These are phyloP conservation scores for Yamadazyma buinensis DNA, from an alignment of 1,139 yeast genomes.

Conservation along the genomic window DNA sequence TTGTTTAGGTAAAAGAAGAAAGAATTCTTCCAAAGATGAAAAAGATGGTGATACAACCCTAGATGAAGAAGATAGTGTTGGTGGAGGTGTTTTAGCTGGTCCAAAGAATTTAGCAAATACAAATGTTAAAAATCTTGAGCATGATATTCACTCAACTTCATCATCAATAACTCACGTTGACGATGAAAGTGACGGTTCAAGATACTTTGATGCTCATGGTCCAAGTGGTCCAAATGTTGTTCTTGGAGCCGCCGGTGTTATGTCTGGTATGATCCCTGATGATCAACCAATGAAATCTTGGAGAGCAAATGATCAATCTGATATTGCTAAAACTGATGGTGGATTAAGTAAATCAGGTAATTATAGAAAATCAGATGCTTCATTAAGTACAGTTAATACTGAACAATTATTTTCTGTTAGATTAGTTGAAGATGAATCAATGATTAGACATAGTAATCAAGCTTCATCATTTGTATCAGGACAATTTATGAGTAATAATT, in stretches of 20 bases:
- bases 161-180: conserved; percentile 39
- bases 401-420: conserved; percentile 80
- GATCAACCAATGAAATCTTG: conserved; percentile 61
- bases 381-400: conserved; percentile 83
- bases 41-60: conserved; percentile 21
- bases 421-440: conserved; percentile 57
- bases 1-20: conserved; percentile 53
- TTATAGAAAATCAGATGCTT: conserved; percentile 52
- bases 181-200: conserved; percentile 18
- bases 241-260: conserved; percentile 13
- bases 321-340: conserved; percentile 15
- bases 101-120: conserved; percentile 47
- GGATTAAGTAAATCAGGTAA: conserved; percentile 17
- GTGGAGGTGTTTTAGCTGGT: conserved; percentile 29
- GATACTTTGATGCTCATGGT: conserved; percentile 27
- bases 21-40: conserved; percentile 12
- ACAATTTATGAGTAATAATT: conserved; percentile 27
- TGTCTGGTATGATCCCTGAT: background rate
- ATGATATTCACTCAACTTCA: conserved; percentile 24
- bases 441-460: conserved; percentile 34
- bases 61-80: conserved; percentile 21
- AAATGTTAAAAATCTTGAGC: conserved; percentile 52
- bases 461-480: conserved; percentile 30
- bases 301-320: conserved; percentile 52
- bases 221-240: background rate